These are phyloP conservation scores for Purpureocillium takamizusanense DNA, from an alignment of 2,329 filamentous ascomycete species.

Conservation along the genomic window DNA sequence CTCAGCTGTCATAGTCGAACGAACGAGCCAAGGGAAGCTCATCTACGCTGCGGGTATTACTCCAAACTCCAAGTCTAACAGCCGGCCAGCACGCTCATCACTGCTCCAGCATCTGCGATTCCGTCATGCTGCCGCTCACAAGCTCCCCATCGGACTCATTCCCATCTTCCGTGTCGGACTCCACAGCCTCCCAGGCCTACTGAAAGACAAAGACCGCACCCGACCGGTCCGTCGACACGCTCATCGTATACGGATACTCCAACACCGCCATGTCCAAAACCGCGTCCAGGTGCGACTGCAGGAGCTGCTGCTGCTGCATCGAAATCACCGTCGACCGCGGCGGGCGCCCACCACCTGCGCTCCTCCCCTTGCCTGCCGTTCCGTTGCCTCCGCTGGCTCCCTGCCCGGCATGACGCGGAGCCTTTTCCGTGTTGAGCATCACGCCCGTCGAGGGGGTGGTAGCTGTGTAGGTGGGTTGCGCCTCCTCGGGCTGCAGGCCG, in stretches of 20 bases:
- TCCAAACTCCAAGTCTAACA: too few relatives aligned
- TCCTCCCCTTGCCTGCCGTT: constrained; percentile 16
- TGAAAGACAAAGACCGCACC: constrained; percentile 82
- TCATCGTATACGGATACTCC: constrained; percentile 86
- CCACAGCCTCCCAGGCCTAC: constrained; percentile 17
- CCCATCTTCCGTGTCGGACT: background rate
- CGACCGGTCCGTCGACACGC: constrained; percentile 78
- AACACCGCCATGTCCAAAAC: constrained; percentile 83
- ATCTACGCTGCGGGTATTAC: too few relatives aligned
- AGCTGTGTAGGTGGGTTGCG: constrained; percentile 63
- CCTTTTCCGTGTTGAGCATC: constrained; percentile 56
- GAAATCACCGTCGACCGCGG: constrained; percentile 78
- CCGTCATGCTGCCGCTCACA: background rate
- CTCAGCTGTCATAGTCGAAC: too few relatives aligned
- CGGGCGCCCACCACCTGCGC: constrained; percentile 30
- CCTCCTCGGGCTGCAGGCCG: constrained; percentile 61
- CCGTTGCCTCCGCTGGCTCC: background rate
- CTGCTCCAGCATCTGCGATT: too few relatives aligned
- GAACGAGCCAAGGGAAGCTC: too few relatives aligned
- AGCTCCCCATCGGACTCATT: constrained; percentile 1
- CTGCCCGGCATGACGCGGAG: constrained; percentile 27
- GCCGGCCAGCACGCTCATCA: background rate
- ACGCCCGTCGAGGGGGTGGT: constrained; percentile 54
- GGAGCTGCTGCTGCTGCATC: constrained; percentile 74
- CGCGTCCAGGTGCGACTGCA: constrained; percentile 80